Percentiles rank a stretch among this genome's conserved stretches.
These are phyloP conservation scores for Fusarium duplospermum DNA, from an alignment of 2,329 filamentous ascomycete species.

Conservation along the genomic window DNA sequence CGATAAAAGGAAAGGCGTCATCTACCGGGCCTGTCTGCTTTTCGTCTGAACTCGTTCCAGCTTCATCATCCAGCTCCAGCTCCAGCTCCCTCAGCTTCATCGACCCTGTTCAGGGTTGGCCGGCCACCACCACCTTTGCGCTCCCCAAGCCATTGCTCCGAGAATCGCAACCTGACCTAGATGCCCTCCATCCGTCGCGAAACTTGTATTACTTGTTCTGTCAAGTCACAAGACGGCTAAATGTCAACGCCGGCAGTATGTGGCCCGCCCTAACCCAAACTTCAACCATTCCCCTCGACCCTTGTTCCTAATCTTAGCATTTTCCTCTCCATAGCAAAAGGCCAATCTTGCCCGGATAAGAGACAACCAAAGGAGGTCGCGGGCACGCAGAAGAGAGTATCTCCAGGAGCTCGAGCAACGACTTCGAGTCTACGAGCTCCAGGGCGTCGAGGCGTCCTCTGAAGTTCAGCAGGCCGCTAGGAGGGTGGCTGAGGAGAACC, in stretches of 20 bases:
- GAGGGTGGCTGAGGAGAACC: slow-evolving; percentile 77
- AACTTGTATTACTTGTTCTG: slow-evolving; percentile 18
- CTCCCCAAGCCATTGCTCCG: slow-evolving; percentile 16
- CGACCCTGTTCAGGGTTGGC: slow-evolving; percentile 17
- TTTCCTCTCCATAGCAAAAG: slow-evolving; percentile 47
- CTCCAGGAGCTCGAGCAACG: slow-evolving; percentile 75
- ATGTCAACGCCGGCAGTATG: slow-evolving; percentile 50
- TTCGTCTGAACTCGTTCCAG: slow-evolving; percentile 24
- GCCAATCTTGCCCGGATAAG: slow-evolving; percentile 69
- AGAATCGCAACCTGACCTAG: slow-evolving; percentile 30
- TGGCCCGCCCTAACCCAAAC: slow-evolving; percentile 22
- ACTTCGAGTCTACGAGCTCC: slow-evolving; percentile 68
- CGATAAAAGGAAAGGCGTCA: slow-evolving; percentile 42
- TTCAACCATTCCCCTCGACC: slow-evolving; percentile 11
- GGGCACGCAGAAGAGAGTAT: slow-evolving; percentile 79
- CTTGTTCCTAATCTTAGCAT: slow-evolving; percentile 30
- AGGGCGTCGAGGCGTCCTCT: slow-evolving; percentile 75
- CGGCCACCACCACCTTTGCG: slow-evolving; percentile 10
- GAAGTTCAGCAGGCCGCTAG: slow-evolving; percentile 79
- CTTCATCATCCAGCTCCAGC: slow-evolving; percentile 27
- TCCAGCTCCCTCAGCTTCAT: slow-evolving; percentile 8
- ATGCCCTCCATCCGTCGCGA: slow-evolving; percentile 35
- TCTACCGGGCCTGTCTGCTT: slow-evolving; percentile 26
- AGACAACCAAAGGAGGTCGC: slow-evolving; percentile 82
- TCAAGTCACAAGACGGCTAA: slow-evolving; percentile 42